Base-by-base conservation (phyloP, 805 yeast genomes). In the Saccharomycopsis sp. region DNA sequence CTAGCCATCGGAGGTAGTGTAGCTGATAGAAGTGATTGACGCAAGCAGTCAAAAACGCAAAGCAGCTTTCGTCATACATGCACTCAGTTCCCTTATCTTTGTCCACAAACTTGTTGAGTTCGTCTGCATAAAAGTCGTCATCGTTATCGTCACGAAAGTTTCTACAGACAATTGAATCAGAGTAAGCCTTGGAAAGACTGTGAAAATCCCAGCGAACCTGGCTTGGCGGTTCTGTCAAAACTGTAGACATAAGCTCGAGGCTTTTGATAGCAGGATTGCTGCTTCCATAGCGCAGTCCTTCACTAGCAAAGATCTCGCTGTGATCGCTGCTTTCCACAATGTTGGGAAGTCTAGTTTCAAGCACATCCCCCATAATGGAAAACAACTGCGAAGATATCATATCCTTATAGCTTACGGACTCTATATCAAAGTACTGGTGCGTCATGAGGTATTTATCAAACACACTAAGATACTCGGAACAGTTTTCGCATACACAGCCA, bases 401-500 rank as follows among this genome's bases (percentile, higher is more conserved):
- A 63, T 87, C 94, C 58, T 78, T 81, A 67, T 75, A 81, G 8
- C 77, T 78, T 5, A 73, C 72, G 1, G 71, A 66, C 3, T 67
- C 67, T 21, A 55, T 51, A 59, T 80, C 80, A 64, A 76, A 84
- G 66, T 81, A 83, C 53, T 80, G 81, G 65, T 87, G 95, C 52
- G 79, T 76, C 78, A 84, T 78, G 52, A 87, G 68, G 62, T 77
- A 86, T 15, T 78, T 74, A 63, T 87, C 95, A 53, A 83, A 73
- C 9, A 78, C 62, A 0, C 78, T 77, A 23, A 87, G 68, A 47
- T 72, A 73, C 14, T 71, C 70, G 2, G 57, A 56, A 64, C 95
- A 87, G 62, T 76, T 79, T 0, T 63, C 60, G 66, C 95, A 87
- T 44, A 76, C 77, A 67, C 92, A 87, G 0, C 92, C 92, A 66